phyloP scores from a whole-genome alignment of 1,284 basidiomycete species.

The Macrocystidia cucumis region DNA sequence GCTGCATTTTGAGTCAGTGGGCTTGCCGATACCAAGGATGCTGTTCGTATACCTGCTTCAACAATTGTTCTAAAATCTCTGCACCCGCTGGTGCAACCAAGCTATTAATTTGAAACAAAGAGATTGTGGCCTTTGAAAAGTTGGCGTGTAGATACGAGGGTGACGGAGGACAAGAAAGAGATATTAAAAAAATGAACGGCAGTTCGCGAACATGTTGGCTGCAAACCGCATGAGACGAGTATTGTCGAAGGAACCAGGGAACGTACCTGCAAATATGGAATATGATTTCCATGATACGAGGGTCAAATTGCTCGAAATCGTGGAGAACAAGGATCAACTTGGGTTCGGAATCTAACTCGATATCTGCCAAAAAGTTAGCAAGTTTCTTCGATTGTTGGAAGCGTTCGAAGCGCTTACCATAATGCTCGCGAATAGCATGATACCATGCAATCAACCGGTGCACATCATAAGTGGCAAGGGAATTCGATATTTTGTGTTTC shows the following conservation, averaged over 20 bases:
- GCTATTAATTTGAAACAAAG: slow-evolving; percentile 45
- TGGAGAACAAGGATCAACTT: slow-evolving; percentile 52
- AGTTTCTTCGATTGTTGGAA: background rate
- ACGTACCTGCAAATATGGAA: slow-evolving; percentile 61
- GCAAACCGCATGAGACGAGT: slow-evolving; percentile 1
- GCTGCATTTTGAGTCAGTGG: slow-evolving; percentile 26
- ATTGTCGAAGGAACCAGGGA: background rate
- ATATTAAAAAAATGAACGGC: slow-evolving; percentile 55
- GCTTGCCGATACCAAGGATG: background rate
- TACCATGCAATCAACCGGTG: slow-evolving; percentile 53
- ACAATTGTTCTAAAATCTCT: slow-evolving; percentile 38
- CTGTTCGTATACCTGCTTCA: slow-evolving; percentile 34
- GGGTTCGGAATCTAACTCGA: slow-evolving; percentile 13
- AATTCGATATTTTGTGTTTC: slow-evolving; percentile 37
- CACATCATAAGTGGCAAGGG: slow-evolving; percentile 56
- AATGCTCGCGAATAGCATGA: slow-evolving; percentile 24
- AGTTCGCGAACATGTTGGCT: slow-evolving; percentile 38
- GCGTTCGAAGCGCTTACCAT: slow-evolving; percentile 21
- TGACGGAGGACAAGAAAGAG: slow-evolving; percentile 46
- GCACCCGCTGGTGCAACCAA: slow-evolving; percentile 40
- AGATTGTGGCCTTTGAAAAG: slow-evolving; percentile 49
- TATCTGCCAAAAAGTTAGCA: slow-evolving; percentile 8
- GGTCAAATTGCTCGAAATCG: slow-evolving; percentile 65
- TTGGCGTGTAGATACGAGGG: slow-evolving; percentile 49
- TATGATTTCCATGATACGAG: slow-evolving; percentile 50